Base-by-base conservation (phyloP, 75 land plant species). In the Sequoiadendron giganteum region DNA sequence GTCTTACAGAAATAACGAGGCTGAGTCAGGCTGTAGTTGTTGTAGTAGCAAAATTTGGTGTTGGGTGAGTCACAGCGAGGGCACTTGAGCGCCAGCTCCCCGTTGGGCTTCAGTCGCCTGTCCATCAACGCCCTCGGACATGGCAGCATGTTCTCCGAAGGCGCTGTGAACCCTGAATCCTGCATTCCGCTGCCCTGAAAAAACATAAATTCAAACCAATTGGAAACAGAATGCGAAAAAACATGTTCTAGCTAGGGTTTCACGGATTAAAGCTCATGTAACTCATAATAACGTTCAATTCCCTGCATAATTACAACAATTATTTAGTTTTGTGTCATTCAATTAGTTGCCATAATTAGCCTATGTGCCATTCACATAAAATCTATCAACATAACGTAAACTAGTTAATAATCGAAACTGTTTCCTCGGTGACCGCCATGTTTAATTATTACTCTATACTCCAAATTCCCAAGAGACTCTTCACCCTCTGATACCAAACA, bases 1-100 rank as follows among this genome's bases (percentile, higher is more conserved):
- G 89, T 68, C 84, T 88, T 89, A 45, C 90, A 89, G 89, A 89
- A 89, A 48, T 89, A 90, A 11, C 89, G 48, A 32, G 90, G 90
- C 84, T 89, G 90, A 32, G 89, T 47, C 21, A 89, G 38, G 14
- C 89, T 89, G 89, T 89, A 89, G 61, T 89, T 89, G 90, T 89
- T 88, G 65, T 86, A 88, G 87, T 88, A 88, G 43, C 88, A 86
- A 43, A 88, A 88, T 58, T 88, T 88, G 30, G 90, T 89, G 89
- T 89, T 80, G 19, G 78, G 38, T 0, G 90, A 88, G 15, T 87
- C 75, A 68, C 90, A 89, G 21, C 90, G 89, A 15, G 90, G 90
- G 61, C 90, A 89, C 39, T 56, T 55, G 32, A 21, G 72, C 72
- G 76, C 42, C 10, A n/a, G 30, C 5, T 82, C 84, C 10, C 11